Conservation (phyloP, 2,329 filamentous ascomycete genomes). For the Xylaria sp. region DNA sequence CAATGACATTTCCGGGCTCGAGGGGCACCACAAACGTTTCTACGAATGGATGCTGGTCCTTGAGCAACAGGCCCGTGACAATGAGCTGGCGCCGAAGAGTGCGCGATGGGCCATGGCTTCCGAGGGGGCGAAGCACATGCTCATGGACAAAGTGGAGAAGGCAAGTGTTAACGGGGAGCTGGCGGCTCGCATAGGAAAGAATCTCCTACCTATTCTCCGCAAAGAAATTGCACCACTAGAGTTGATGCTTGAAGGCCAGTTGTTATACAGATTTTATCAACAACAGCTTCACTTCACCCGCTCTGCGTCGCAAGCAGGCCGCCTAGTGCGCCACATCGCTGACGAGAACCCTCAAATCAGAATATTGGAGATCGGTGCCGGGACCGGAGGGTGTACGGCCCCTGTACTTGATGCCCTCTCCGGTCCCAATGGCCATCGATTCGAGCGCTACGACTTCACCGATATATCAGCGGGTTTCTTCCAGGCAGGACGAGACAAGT, state of each 20-base stretch:
- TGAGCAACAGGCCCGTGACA: conserved; percentile 9
- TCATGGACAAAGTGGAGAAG: conserved; percentile 21
- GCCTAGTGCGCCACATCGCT: conserved; percentile 27
- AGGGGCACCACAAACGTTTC: conserved; percentile 28
- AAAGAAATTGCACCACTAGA: conserved; percentile 24
- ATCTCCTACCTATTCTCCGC: conserved; percentile 22
- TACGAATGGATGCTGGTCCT: conserved; percentile 24
- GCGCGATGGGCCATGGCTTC: conserved; percentile 17
- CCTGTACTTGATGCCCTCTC: conserved; percentile 30
- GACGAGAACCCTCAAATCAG: conserved; percentile 33
- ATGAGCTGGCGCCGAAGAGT: conserved; percentile 20
- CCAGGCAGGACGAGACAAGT: conserved; percentile 12
- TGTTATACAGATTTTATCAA: conserved; percentile 23
- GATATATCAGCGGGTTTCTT: conserved; percentile 27
- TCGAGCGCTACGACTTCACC: conserved; percentile 28
- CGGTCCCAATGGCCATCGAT: conserved; percentile 2
- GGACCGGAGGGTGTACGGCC: not conserved
- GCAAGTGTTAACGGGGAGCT: conserved; percentile 24
- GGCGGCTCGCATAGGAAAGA: conserved; percentile 24
- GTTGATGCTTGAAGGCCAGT: conserved; percentile 23
- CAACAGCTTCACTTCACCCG: conserved; percentile 6
- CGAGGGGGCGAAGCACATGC: conserved; percentile 23
- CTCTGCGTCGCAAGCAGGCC: conserved; percentile 1
- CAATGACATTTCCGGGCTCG: conserved; percentile 16
- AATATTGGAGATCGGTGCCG: conserved; percentile 35